Percentiles rank a stretch among this genome's conserved stretches.
These are phyloP conservation scores for Syzygium syzygioides DNA, from an alignment of 441 rosid species.

Conservation along the genomic window DNA sequence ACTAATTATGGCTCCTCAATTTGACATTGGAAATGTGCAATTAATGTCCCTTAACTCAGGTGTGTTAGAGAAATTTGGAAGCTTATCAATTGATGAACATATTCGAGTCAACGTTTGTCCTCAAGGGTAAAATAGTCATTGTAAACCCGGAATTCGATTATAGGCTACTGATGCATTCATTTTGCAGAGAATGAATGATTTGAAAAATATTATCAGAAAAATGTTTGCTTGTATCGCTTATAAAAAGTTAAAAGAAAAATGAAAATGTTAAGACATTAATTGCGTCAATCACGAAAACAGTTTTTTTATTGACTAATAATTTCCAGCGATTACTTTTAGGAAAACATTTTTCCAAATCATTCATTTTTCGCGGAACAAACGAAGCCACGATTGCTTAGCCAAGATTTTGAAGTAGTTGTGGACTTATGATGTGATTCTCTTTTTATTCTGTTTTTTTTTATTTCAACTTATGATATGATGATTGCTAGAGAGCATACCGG, in stretches of 20 bases:
- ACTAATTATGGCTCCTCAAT: not conserved
- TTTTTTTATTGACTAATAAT: no score
- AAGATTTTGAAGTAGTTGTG: not conserved
- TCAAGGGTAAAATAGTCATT: not conserved
- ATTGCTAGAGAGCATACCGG: not conserved
- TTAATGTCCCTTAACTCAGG: not conserved
- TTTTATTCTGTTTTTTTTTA: not conserved
- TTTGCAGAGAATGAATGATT: not conserved
- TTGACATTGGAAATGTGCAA: not conserved
- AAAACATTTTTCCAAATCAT: not conserved
- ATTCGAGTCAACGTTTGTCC: not conserved
- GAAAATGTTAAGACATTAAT: no score
- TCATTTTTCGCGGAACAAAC: fast-evolving
- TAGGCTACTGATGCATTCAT: fast-evolving
- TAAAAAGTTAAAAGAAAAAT: no score
- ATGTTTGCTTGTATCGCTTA: not conserved
- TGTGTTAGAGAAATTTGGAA: not conserved
- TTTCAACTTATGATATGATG: not conserved
- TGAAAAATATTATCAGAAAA: not conserved
- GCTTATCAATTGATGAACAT: not conserved
- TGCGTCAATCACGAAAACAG: no score
- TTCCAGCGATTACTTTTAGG: not conserved
- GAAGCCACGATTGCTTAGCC: not conserved
- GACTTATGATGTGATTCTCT: no score
- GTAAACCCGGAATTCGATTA: fast-evolving